Base-by-base conservation (phyloP, 352 stramenopile species). In the Phytophthora sojae region DNA sequence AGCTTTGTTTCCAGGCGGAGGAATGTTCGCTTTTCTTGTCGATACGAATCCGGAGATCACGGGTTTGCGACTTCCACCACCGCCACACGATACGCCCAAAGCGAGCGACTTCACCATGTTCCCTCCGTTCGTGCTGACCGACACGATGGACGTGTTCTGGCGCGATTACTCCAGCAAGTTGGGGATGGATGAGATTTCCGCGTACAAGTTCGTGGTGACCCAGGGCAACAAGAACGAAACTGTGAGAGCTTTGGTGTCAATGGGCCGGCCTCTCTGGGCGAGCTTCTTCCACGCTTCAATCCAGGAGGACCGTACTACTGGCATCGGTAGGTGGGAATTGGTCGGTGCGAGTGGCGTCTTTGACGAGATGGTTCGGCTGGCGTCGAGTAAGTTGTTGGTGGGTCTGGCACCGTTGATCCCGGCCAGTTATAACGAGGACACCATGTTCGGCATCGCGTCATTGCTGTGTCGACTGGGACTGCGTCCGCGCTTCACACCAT, bases 81-180 rank as follows among this genome's bases (percentile, higher is more conserved):
- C 30, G 17, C 17, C 29, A 19, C 8, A 5, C n/a, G 49, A n/a
- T 9, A 21, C 49, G 7, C 6, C 6, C 17, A 23, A 12, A 32
- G 49, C 1, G 21, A 55, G 14, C 21, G 23, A n/a, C 9, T 23
- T 15, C 7, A 0, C 14, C 29, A 23, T 57, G 15, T 60, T 60
- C 52, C 32, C 17, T 12, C 53, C 53, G 7, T 60, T 60, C 26
- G 53, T 60, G 11, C 32, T 60, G 2, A 6, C 32, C 19, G 26
- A 60, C 11, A 60, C 17, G 7, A 35, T 60, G 32, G 32, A 60
- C 4, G 53, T 19, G 19, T 26, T n/a, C 47, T 60, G 53, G 53
- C n/a, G 8, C 3, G 11, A 47, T 7, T 26, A 57, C 52, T 57
- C 15, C 19, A 17, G 9, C 26, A 45, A 44, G 11, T 44, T 44